Percentiles rank a stretch among this genome's conserved stretches.
Evolutionary conservation across 192 early-diverging fungal species (phyloP).

Genomic region (Endogone sp.): DNA sequence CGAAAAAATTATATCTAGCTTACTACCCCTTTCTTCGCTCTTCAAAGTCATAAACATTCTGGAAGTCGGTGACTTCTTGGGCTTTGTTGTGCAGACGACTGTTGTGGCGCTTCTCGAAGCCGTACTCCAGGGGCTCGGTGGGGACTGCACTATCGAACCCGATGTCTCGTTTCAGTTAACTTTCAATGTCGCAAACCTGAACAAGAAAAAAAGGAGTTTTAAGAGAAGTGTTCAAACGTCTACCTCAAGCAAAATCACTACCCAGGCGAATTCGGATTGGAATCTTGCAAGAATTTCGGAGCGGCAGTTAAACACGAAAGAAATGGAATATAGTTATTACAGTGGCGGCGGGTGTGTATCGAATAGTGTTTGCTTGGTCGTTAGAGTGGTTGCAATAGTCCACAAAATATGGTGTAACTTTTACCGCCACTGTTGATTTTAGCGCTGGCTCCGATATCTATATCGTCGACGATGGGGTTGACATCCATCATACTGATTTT

Average conservation of each 20-base stretch:
- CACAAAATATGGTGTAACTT: background rate
- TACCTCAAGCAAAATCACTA: background rate
- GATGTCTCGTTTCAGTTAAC: background rate
- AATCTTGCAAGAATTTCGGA: conserved; percentile 81
- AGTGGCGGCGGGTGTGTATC: conserved; percentile 13
- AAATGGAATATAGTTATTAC: conserved; percentile 14
- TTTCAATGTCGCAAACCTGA: background rate
- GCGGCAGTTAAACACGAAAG: conserved; percentile 29
- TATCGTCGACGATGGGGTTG: conserved; percentile 58
- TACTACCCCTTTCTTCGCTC: no score
- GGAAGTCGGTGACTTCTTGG: background rate
- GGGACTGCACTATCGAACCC: background rate
- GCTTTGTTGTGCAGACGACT: background rate
- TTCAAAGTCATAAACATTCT: background rate
- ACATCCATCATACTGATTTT: conserved; percentile 64
- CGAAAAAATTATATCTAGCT: background rate
- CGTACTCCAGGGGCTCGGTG: background rate
- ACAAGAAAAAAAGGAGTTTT: background rate
- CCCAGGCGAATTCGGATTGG: conserved; percentile 74
- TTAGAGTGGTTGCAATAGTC: background rate
- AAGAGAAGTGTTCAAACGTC: background rate
- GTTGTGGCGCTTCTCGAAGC: background rate
- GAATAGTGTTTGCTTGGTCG: background rate
- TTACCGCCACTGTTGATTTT: no score
- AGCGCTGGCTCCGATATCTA: conserved; percentile 49